Base-by-base conservation (phyloP, 106 monocot genomes). In the Gastrodia elata region DNA sequence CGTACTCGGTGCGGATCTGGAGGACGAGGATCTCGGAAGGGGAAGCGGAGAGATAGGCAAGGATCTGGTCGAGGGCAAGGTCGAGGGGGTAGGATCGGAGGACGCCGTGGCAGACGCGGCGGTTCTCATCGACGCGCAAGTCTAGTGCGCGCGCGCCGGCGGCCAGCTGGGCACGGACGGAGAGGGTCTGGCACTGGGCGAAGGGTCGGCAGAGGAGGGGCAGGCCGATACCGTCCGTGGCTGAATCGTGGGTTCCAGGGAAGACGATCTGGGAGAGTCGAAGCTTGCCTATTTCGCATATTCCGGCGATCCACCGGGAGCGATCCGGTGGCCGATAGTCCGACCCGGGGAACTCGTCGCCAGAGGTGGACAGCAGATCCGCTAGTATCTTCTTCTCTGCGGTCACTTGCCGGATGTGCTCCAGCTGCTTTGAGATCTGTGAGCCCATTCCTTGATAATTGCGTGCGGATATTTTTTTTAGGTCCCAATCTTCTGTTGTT, bases 241-340 rank as follows among this genome's bases (percentile, higher is more conserved):
- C 92, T 14, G 96, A 96, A 82, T 96, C 92, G 77, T 96, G 92
- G 22, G 92, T 89, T 26, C 96, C 96, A 0, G 92, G 96, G 80
- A 82, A 97, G 38, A 97, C 90, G 32, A 97, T 82, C 30, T 87
- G 75, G 57, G 78, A 38, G 40, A 97, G 3, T 48, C 44, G 82
- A 73, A 97, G 78, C 41, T 64, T 77, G 8, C 64, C 73, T 0
- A 73, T 39, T 1, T 15, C 75, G 37, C 79, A 84, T 16, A 97
- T 79, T n/a, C 16, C 67, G 7, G 78, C 52, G 82, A 97, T 97
- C 96, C 96, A 97, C 18, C 64, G 49, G 76, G 87, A 87, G 49
- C 81, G 80, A 78, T 97, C 90, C 6, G 72, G 6, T 0, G 84
- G 82, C 26, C 65, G 92, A 86, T 78, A 88, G 68, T 92, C 96